A percentile compares a stretch with the other conserved stretches of the same genome.
Conservation (phyloP, 208 protist species). For the Crithidia bombi region DNA sequence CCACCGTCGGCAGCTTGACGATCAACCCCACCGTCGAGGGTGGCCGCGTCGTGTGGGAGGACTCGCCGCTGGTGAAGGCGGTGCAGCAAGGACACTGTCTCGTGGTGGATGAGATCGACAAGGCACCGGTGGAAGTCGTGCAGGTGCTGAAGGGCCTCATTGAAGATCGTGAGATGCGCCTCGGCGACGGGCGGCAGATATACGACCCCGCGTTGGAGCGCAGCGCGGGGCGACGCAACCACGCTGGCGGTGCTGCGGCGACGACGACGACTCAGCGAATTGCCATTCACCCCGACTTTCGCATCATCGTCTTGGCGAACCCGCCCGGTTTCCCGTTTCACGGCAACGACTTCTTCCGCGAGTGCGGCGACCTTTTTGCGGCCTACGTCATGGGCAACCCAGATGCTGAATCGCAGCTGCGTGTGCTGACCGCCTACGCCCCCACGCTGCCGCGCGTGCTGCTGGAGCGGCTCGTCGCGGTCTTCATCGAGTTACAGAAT, state of each 20-base stretch:
- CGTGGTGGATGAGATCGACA: constrained; percentile 97
- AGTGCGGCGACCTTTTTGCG: constrained; percentile 92
- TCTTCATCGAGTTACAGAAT: constrained; percentile 78
- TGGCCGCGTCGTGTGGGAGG: constrained; percentile 90
- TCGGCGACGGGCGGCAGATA: constrained; percentile 83
- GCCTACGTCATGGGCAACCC: constrained; percentile 94
- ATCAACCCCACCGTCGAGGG: constrained; percentile 86
- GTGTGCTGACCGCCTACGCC: constrained; percentile 73
- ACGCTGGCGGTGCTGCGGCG: not conserved
- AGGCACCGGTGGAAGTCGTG: constrained; percentile 94
- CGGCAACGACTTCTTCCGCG: constrained; percentile 95
- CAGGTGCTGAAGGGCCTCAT: constrained; percentile 90
- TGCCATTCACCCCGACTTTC: constrained; percentile 79
- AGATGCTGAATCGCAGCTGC: constrained; percentile 81
- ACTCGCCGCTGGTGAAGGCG: constrained; percentile 94
- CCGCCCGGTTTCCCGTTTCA: constrained; percentile 94
- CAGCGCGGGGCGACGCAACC: not conserved
- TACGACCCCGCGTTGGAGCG: constrained; percentile 35
- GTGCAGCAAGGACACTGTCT: constrained; percentile 91
- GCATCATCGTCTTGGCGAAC: constrained; percentile 90
- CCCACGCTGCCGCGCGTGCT: constrained; percentile 59
- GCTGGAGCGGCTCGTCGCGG: constrained; percentile 63
- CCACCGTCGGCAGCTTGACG: constrained; percentile 91
- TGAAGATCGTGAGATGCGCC: constrained; percentile 87
- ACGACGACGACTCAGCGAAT: constrained; percentile 31